Conservation (phyloP, 352 stramenopile species). For the Globisporangium camurandrum region DNA sequence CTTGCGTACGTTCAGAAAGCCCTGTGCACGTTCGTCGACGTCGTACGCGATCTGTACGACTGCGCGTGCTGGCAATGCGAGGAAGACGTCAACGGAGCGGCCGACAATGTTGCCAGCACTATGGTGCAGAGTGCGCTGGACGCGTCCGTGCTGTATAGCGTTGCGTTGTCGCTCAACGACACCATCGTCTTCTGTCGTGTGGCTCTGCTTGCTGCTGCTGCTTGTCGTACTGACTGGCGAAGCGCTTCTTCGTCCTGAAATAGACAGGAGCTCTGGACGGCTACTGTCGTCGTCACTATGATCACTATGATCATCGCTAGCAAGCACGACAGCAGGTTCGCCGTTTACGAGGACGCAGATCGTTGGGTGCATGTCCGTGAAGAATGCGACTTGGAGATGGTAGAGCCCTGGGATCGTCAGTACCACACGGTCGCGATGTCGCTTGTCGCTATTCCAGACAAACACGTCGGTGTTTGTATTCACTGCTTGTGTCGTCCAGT, state of each 20-base stretch:
- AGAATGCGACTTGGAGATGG: constrained; percentile 64
- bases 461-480: constrained; percentile 69
- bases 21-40: constrained; percentile 59
- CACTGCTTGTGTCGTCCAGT: constrained; percentile 57
- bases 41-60: constrained; percentile 50
- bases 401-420: constrained; percentile 57
- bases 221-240: not conserved
- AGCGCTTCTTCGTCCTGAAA: too few species aligned
- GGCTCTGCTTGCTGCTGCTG: not conserved
- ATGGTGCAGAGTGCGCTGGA: too few species aligned
- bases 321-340: constrained; percentile 30
- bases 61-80: constrained; percentile 46
- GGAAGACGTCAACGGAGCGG: constrained; percentile 38
- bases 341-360: constrained; percentile 59
- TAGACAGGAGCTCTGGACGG: too few species aligned
- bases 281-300: not conserved
- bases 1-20: constrained; percentile 68
- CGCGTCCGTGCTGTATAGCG: too few species aligned
- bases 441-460: constrained; percentile 40
- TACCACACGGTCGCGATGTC: constrained; percentile 32
- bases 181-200: not conserved
- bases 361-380: constrained; percentile 43
- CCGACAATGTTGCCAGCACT: constrained; percentile 51
- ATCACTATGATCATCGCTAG: not conserved
- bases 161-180: too few species aligned